phyloP scores from a whole-genome alignment of 2,329 filamentous ascomycete genomes.

The Stenocarpella maydis region DNA sequence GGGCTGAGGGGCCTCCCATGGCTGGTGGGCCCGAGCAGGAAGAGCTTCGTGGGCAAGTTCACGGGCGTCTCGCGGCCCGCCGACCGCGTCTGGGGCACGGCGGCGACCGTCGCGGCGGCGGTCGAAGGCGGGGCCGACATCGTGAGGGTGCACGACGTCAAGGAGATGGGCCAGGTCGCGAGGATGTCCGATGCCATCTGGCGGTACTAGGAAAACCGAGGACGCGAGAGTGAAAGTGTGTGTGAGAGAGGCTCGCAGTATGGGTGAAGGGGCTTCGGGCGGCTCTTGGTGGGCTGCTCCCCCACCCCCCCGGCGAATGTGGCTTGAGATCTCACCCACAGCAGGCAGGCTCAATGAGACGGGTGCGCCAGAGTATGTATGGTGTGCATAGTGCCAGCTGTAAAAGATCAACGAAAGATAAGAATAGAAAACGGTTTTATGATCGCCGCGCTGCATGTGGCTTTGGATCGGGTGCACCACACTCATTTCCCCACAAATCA shows the following conservation, averaged over 20 bases:
- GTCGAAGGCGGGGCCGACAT: constrained; percentile 90
- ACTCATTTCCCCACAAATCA: constrained; percentile 21
- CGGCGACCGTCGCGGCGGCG: constrained; percentile 85
- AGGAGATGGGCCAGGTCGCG: constrained; percentile 84
- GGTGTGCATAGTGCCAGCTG: not conserved
- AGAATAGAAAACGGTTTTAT: not conserved
- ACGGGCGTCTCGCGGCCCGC: constrained; percentile 77
- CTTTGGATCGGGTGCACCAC: constrained; percentile 7
- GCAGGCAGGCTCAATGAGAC: not conserved
- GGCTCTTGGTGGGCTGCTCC: not conserved
- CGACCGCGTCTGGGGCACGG: constrained; percentile 84
- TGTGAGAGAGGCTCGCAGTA: not conserved
- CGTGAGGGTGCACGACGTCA: constrained; percentile 89
- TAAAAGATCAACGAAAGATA: not conserved
- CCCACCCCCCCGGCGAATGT: not conserved
- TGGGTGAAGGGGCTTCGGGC: not conserved
- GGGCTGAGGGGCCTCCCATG: constrained; percentile 79
- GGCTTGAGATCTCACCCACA: constrained; percentile 15
- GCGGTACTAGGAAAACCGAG: constrained; percentile 52
- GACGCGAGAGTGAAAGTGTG: not conserved
- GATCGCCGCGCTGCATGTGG: constrained; percentile 14
- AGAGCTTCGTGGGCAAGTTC: constrained; percentile 84
- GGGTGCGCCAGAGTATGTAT: not conserved
- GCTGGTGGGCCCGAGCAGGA: constrained; percentile 89
- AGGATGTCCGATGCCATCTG: constrained; percentile 95